A percentile compares a stretch with the other conserved stretches of the same genome.
Conservation (phyloP, 2,329 filamentous ascomycete genomes). For the Thelonectria blattea region DNA sequence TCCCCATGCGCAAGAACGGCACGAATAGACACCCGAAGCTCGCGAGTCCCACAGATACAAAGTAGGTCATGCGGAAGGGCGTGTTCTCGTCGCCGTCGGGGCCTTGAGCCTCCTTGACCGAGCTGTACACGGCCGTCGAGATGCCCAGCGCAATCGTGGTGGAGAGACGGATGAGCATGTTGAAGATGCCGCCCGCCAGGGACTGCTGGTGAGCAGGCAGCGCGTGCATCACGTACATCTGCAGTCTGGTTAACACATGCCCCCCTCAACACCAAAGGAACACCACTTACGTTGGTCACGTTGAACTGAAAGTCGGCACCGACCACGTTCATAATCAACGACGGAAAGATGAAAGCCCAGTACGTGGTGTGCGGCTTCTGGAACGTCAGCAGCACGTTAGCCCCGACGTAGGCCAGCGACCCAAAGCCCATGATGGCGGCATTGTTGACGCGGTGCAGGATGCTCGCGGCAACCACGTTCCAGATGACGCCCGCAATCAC, state of each 20-base stretch:
- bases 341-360: conserved; percentile 70
- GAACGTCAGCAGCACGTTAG: conserved; percentile 60
- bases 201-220: conserved; percentile 68
- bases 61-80: conserved; percentile 29
- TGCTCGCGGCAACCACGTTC: conserved; percentile 66
- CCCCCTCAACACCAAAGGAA: background rate
- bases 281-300: conserved; percentile 64
- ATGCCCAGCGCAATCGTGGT: conserved; percentile 66
- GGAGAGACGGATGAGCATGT: conserved; percentile 67
- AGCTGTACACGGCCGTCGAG: conserved; percentile 65
- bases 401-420: conserved; percentile 46
- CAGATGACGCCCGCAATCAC: conserved; percentile 66
- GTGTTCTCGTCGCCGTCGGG: conserved; percentile 19
- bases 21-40: conserved; percentile 24
- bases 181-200: conserved; percentile 71
- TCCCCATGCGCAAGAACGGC: conserved; percentile 30
- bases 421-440: conserved; percentile 62
- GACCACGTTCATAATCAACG: conserved; percentile 64
- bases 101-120: conserved; percentile 41
- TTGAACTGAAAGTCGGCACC: conserved; percentile 75
- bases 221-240: conserved; percentile 74
- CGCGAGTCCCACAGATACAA: conserved; percentile 31
- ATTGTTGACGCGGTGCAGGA: conserved; percentile 69
- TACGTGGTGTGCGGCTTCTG: conserved; percentile 62
- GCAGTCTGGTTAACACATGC: conserved; percentile 6